phyloP scores from a whole-genome alignment of 2,329 filamentous ascomycete genomes.

The Exophiala oligosperma region DNA sequence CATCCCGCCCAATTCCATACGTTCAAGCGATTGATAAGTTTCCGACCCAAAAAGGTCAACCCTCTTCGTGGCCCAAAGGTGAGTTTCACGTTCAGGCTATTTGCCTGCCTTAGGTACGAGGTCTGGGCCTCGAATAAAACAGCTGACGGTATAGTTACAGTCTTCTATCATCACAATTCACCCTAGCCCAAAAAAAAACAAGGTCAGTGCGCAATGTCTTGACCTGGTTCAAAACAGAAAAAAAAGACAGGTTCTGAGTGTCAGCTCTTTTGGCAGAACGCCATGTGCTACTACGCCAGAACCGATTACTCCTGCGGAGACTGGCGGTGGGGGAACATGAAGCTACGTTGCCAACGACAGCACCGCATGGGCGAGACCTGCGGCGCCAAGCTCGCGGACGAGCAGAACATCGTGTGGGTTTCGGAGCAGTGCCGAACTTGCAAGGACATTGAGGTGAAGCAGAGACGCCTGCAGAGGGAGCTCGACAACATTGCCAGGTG shows the following conservation, averaged over 20 bases:
- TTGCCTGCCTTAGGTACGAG: neutral
- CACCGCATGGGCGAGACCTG: slow-evolving; percentile 30
- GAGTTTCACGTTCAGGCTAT: neutral
- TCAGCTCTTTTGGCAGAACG: too few species aligned
- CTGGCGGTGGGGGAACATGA: slow-evolving; percentile 33
- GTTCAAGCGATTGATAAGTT: neutral
- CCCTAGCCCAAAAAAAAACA: neutral
- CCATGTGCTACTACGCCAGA: slow-evolving; percentile 29
- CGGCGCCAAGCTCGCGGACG: slow-evolving; percentile 22
- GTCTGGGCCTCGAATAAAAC: too few species aligned
- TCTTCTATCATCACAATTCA: too few species aligned
- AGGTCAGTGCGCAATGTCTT: neutral
- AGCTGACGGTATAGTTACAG: too few species aligned
- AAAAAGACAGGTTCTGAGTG: neutral
- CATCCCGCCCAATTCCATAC: neutral
- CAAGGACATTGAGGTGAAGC: slow-evolving; percentile 27
- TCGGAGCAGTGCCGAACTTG: slow-evolving; percentile 25
- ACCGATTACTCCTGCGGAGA: slow-evolving; percentile 26
- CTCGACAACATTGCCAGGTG: slow-evolving; percentile 26
- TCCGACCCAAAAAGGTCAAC: neutral
- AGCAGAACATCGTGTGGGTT: slow-evolving; percentile 18
- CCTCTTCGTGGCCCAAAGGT: neutral
- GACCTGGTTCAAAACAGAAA: neutral
- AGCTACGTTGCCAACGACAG: slow-evolving; percentile 27
- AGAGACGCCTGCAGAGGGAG: slow-evolving; percentile 20